Conservation (phyloP, 441 rosid species). For the Corymbia citriodora region DNA sequence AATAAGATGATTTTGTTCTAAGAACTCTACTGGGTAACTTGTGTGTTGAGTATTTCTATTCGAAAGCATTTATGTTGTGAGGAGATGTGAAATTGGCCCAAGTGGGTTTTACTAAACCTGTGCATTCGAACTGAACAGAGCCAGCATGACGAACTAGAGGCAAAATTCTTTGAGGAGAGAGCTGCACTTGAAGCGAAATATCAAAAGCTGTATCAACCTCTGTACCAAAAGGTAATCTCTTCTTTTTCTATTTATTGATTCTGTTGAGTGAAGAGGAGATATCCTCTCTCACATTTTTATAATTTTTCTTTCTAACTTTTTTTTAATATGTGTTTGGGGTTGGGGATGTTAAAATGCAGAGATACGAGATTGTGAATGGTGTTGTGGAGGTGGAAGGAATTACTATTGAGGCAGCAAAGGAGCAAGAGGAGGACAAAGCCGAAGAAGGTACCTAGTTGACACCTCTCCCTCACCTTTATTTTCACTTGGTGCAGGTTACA, state of each 20-base stretch:
- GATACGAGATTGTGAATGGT: slow-evolving; percentile 77
- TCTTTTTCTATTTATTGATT: neutral
- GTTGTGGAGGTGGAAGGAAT: slow-evolving; percentile 54
- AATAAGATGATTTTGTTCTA: neutral
- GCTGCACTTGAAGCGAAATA: slow-evolving; percentile 90
- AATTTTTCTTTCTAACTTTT: neutral
- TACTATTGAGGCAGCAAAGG: slow-evolving; percentile 31
- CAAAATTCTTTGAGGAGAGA: slow-evolving; percentile 84
- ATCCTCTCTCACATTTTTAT: neutral
- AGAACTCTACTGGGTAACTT: neutral
- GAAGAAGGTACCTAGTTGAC: slow-evolving; percentile 40
- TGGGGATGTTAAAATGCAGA: slow-evolving; percentile 27
- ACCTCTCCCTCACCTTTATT: neutral
- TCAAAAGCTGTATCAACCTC: slow-evolving; percentile 74
- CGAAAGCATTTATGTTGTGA: neutral
- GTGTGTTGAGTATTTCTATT: neutral
- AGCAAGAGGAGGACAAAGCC: slow-evolving; percentile 42
- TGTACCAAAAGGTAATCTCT: slow-evolving; percentile 56
- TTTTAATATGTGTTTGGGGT: neutral
- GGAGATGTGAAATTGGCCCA: neutral
- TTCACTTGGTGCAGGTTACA: neutral
- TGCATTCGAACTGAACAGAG: slow-evolving; percentile 33
- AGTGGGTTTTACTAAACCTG: neutral
- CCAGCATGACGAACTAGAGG: slow-evolving; percentile 78
- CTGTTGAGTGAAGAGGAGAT: neutral